Evolutionary conservation across 1,139 yeast genomes (phyloP).

Genomic region (Scheffersomyces quercinus): DNA sequence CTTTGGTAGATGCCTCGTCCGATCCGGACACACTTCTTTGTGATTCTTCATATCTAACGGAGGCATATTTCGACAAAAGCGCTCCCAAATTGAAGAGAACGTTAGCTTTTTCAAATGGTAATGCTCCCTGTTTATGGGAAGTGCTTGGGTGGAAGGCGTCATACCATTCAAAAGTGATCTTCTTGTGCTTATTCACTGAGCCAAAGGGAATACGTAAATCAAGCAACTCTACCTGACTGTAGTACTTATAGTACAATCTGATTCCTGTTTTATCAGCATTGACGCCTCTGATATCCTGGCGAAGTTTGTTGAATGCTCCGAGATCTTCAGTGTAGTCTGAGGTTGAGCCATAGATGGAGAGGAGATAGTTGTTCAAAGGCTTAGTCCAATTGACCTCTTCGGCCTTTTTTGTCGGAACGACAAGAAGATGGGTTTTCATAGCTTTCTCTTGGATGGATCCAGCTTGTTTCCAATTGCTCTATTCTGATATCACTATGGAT

Average conservation of each 20-base stretch:
- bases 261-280: constrained; percentile 52
- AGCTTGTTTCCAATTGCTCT: no score
- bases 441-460: background rate
- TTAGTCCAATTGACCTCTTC: constrained; percentile 65
- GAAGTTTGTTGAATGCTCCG: constrained; percentile 53
- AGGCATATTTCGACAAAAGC: constrained; percentile 48
- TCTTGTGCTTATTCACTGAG: constrained; percentile 49
- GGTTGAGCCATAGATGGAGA: constrained; percentile 63
- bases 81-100: constrained; percentile 65
- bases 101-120: constrained; percentile 91
- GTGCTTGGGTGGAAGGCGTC: constrained; percentile 60
- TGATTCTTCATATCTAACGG: constrained; percentile 41
- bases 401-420: constrained; percentile 53
- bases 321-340: constrained; percentile 62
- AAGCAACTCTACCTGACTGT: constrained; percentile 78
- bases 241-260: constrained; percentile 65
- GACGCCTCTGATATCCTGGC: constrained; percentile 63
- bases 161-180: constrained; percentile 73
- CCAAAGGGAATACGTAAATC: constrained; percentile 74
- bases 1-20: constrained; percentile 52
- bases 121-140: constrained; percentile 48
- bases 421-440: constrained; percentile 40
- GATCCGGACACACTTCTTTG: constrained; percentile 47
- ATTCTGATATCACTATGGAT: no score
- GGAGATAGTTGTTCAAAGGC: constrained; percentile 61